phyloP scores from a whole-genome alignment of 176 grass and related monocot species.

The Carex kokanica region DNA sequence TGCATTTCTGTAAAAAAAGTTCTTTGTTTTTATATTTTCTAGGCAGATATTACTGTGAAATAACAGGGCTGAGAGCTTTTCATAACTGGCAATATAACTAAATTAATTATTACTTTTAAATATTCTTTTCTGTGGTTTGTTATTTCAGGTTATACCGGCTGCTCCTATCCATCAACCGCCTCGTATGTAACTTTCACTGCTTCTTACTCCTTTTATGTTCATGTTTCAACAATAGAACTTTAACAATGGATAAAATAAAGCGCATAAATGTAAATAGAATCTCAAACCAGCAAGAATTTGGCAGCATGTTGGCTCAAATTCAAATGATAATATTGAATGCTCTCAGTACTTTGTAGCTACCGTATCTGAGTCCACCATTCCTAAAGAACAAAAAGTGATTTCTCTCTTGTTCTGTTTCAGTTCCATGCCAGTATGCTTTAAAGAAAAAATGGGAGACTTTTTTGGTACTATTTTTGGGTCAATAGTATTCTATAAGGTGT shows the following conservation, averaged over 20 bases:
- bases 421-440: not conserved
- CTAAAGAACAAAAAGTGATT: not conserved
- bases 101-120: not conserved
- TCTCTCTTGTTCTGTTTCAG: not conserved
- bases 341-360: not conserved
- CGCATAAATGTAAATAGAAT: not conserved
- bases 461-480: not conserved
- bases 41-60: not conserved
- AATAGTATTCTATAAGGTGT: not conserved
- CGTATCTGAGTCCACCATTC: not conserved
- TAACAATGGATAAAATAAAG: not conserved
- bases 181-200: conserved; percentile 44
- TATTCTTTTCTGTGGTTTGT: not conserved
- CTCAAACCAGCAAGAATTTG: not conserved
- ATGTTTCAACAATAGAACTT: not conserved
- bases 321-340: conserved; percentile 5
- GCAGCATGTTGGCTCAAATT: not conserved
- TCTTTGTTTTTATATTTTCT: not conserved
- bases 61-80: not conserved
- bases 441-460: not conserved
- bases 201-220: not conserved
- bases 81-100: not conserved
- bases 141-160: conserved; percentile 65
- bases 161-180: conserved; percentile 62
- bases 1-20: not conserved